Conservation (phyloP, 2,329 filamentous ascomycete species). For the Claviceps maximensis region DNA sequence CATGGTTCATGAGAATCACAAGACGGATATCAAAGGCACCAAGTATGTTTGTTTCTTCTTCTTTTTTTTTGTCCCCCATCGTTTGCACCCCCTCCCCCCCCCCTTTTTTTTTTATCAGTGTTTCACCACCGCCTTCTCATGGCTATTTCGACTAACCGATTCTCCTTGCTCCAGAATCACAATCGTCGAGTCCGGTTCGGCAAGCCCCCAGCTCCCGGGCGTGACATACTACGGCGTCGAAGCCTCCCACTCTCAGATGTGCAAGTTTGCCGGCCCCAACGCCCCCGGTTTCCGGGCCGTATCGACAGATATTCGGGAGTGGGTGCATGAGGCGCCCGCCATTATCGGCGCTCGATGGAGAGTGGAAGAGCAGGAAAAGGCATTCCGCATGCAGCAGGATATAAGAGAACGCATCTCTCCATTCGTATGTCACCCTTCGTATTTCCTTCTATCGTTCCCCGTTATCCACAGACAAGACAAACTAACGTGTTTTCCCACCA, state of each 20-base stretch:
- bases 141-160: not conserved
- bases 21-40: slow-evolving; percentile 53
- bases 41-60: slow-evolving; percentile 20
- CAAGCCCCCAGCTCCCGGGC: slow-evolving; percentile 54
- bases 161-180: slow-evolving; percentile 27
- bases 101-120: too few relatives aligned
- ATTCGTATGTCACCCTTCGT: slow-evolving; percentile 7
- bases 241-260: slow-evolving; percentile 58
- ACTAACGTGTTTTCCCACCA: not conserved
- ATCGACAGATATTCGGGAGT: slow-evolving; percentile 34
- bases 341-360: slow-evolving; percentile 45
- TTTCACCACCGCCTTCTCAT: too few relatives aligned
- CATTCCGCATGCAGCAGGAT: slow-evolving; percentile 29
- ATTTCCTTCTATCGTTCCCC: not conserved
- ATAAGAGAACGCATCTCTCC: slow-evolving; percentile 30
- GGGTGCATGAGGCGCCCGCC: slow-evolving; percentile 39
- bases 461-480: too few relatives aligned
- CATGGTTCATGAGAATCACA: slow-evolving; percentile 64
- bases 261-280: slow-evolving; percentile 52
- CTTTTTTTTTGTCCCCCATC: not conserved
- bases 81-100: too few relatives aligned
- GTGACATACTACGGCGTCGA: slow-evolving; percentile 65
- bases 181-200: slow-evolving; percentile 58
- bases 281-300: slow-evolving; percentile 51
- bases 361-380: slow-evolving; percentile 42